These are phyloP conservation scores for Lichenothelia convexa DNA, from an alignment of 495 filamentous ascomycete species.

Conservation along the genomic window DNA sequence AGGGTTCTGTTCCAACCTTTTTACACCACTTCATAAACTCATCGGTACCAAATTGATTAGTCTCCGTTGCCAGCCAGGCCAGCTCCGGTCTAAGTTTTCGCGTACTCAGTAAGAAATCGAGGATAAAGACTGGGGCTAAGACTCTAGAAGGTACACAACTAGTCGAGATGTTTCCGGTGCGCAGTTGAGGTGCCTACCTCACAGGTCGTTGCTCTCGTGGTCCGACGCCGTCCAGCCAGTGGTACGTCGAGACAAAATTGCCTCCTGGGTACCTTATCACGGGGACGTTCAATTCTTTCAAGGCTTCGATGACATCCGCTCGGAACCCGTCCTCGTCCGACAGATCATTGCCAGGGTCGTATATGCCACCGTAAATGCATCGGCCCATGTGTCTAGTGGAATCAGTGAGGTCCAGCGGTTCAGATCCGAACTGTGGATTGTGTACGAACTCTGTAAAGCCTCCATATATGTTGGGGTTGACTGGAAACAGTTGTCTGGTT, in stretches of 20 bases:
- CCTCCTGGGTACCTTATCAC: slow-evolving; percentile 65
- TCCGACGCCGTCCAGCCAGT: slow-evolving; percentile 65
- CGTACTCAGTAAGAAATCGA: no score
- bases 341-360: slow-evolving; percentile 51
- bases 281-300: slow-evolving; percentile 52
- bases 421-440: slow-evolving; percentile 11
- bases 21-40: slow-evolving; percentile 71
- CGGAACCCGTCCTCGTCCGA: slow-evolving; percentile 58
- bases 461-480: slow-evolving; percentile 56
- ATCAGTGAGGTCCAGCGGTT: neutral
- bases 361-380: slow-evolving; percentile 73
- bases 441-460: slow-evolving; percentile 70
- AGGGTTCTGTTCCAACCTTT: slow-evolving; percentile 49
- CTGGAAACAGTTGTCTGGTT: no score
- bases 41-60: slow-evolving; percentile 63
- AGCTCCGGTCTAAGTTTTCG: slow-evolving; percentile 55
- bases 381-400: slow-evolving; percentile 58
- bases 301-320: slow-evolving; percentile 50
- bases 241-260: slow-evolving; percentile 67
- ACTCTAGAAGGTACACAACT: no score
- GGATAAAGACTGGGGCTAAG: no score
- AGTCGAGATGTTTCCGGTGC: no score
- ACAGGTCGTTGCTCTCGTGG: slow-evolving; percentile 44
- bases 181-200: no score
- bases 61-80: slow-evolving; percentile 57